Evolutionary conservation across 1,284 basidiomycete species (phyloP), one percentile per base, ranked within the genome.

Genomic region (Earliella scabrosa): DNA sequence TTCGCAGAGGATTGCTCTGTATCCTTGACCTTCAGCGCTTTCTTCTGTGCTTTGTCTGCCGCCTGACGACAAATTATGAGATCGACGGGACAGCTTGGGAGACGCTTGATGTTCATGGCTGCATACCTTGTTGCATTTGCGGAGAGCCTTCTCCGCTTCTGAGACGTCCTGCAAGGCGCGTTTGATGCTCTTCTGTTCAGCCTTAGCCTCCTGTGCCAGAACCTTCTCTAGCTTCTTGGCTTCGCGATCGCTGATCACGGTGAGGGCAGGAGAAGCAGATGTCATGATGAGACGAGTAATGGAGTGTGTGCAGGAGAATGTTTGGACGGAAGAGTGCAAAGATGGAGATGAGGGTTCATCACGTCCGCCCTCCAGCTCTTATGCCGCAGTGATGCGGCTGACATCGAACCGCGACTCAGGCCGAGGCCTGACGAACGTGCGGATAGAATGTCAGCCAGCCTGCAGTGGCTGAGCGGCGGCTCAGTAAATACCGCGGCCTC

Each of bases 221-320:
- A 64, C 45, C 51, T 61, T 64, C 57, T 64, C 58, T 2, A 63
- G 46, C 57, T 53, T 59, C 54, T 57, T 56, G 10, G 38, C 50
- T 46, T 49, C 59, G 16, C 45, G 56, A 31, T 59, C 52, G 46
- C 41, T 34, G 41, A 59, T 50, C 31, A 50, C 39, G 29, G 56
- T 48, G 29, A 6, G 29, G 29, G 6, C 29, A 31, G 29, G 29
- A 31, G 29, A 31, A 31, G 13, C 6, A 6, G 13, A 31, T 31
- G 29, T 9, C 32, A 24, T 26, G n/a, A n/a, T n/a, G n/a, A n/a
- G n/a, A n/a, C n/a, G n/a, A n/a, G n/a, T n/a, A n/a, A 41, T 26
- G 26, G 26, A n/a, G 26, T 27, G 26, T 7, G 43, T 32, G 24
- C 10, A 24, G 50, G 39, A 43, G 9, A 14, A 18, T 44, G 32